These are phyloP conservation scores for Grifola frondosa DNA, from an alignment of 1,284 basidiomycete species.

Conservation along the genomic window DNA sequence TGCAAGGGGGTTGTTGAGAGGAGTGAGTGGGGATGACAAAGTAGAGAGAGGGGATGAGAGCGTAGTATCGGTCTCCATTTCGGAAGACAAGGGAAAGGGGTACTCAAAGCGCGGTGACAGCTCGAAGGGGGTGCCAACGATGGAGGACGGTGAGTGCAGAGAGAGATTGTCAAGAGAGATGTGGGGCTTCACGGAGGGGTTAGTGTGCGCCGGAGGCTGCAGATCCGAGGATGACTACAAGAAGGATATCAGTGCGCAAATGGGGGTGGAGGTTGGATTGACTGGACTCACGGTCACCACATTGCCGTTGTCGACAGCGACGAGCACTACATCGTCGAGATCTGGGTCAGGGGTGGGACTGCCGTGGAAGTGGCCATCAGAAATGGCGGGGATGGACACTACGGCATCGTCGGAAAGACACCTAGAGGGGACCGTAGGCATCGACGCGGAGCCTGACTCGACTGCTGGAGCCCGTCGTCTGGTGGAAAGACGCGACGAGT, in stretches of 20 bases:
- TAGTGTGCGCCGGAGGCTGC: conserved; percentile 6
- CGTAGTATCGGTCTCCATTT: conserved; percentile 4
- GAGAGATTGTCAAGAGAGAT: conserved; percentile 24
- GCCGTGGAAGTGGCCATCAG: conserved; percentile 2
- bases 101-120: conserved; percentile 36
- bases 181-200: conserved; percentile 21
- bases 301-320: conserved; percentile 22
- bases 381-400: background rate
- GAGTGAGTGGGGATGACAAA: conserved; percentile 1
- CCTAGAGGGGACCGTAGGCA: conserved; percentile 18
- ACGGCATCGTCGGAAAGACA: conserved; percentile 9
- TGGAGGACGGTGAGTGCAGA: conserved; percentile 34
- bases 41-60: conserved; percentile 7
- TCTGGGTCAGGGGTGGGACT: conserved; percentile 31
- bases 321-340: conserved; percentile 25
- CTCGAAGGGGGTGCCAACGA: conserved; percentile 36
- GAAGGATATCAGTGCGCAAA: background rate
- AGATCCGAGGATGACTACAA: conserved; percentile 1
- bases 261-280: background rate
- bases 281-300: conserved; percentile 19
- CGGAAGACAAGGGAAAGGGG: conserved; percentile 27
- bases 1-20: conserved; percentile 1
- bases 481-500: too few species aligned
- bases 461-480: too few species aligned
- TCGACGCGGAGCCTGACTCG: too few species aligned